Percentiles rank a stretch among this genome's conserved stretches.
Conservation (phyloP, 441 rosid genomes). For the Jatropha multifida region DNA sequence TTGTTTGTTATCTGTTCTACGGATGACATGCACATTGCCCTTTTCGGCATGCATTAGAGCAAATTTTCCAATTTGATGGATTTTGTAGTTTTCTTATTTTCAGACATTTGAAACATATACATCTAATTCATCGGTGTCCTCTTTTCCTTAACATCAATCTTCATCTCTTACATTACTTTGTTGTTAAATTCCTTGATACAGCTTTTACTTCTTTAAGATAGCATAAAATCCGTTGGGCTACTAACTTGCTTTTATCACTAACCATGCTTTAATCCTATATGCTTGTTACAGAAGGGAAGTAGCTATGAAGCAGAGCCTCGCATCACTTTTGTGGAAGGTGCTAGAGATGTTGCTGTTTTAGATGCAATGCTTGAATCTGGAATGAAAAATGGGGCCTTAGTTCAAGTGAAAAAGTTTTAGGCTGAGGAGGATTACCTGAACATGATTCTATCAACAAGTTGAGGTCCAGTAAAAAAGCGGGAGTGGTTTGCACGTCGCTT, state of each 20-base stretch:
- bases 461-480: not conserved
- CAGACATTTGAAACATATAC: not conserved
- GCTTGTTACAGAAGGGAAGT: conserved; percentile 48
- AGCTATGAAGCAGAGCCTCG: conserved; percentile 62
- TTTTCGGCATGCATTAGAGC: not conserved
- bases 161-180: not conserved
- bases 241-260: conserved; percentile 6
- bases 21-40: not conserved
- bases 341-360: conserved; percentile 82
- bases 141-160: not conserved
- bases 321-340: conserved; percentile 79
- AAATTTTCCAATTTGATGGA: not conserved
- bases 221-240: not conserved
- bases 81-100: not conserved
- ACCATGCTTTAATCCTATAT: conserved; percentile 2
- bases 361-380: conserved; percentile 98
- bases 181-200: not conserved
- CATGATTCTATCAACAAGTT: not conserved
- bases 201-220: not conserved
- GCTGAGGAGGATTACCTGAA: not conserved
- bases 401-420: conserved; percentile 55
- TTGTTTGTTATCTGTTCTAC: not conserved
- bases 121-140: not conserved
- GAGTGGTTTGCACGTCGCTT: not conserved
- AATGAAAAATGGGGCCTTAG: conserved; percentile 17